Evolutionary conservation across 352 stramenopile genomes (phyloP), one percentile per base, ranked within the genome.

Genomic region (Globisporangium yorkense): DNA sequence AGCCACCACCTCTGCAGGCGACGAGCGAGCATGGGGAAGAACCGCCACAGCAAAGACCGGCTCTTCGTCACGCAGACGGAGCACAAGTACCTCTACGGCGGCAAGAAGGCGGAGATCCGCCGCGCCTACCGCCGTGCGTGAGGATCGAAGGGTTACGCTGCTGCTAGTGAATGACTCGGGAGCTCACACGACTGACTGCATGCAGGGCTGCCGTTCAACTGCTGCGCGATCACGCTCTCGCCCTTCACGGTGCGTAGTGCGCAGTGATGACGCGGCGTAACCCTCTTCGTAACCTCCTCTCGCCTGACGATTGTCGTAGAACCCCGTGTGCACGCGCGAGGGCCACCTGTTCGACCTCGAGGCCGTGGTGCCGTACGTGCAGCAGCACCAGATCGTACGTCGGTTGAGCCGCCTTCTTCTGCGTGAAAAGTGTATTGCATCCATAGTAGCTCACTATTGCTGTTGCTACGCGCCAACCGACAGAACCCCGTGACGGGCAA

Each of bases 271-370:
- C 24, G 24, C 24, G 24, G 24, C 24, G 24, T 27, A 27, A 27
- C 24, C 24, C 24, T 16, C 2, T 24, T 16, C 2, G 40, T 33
- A 24, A 9, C 7, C 21, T 51, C 24, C 18, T 27, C 24, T 27
- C 1, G 24, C 24, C 15, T 6, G 7, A 21, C 21, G 5, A 4
- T 7, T 31, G 3, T 31, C 3, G 45, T 50, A 92, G 80, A 97
- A 94, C 48, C 96, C 96, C n/a, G 92, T 98, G 54, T 98, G 93
- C 67, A 98, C 89, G 16, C 77, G 80, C 16, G 87, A 97, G 51
- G 97, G 97, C 12, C 92, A 99, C 52, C 70, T 99, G 29, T 99
- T 99, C 75, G 97, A 99, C 61, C 89, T 98, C 57, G 79, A 97
- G 43, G 93, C 97, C 24, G 89, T 99, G 56, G 88, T 98, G 40